phyloP scores from a whole-genome alignment of 805 yeast species.

The Kuraishia borneana region DNA sequence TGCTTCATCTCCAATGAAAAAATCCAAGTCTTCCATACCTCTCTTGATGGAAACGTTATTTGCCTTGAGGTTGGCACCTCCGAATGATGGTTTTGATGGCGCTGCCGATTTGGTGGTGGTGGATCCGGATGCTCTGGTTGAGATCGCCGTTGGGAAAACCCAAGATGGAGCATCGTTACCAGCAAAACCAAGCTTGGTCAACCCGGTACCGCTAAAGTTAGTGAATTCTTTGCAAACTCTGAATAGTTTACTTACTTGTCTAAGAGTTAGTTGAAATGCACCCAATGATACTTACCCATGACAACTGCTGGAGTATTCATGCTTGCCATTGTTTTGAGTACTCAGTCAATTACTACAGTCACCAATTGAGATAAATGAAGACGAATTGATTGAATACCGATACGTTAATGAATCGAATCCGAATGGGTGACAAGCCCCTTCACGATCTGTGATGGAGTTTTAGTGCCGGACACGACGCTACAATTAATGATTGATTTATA shows the following conservation, averaged over 20 bases:
- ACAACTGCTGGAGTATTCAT: slow-evolving; percentile 86
- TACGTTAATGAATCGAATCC: too few species aligned
- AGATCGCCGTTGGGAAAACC: slow-evolving; percentile 94
- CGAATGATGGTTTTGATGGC: slow-evolving; percentile 34
- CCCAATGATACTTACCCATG: slow-evolving; percentile 53
- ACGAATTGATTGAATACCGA: too few species aligned
- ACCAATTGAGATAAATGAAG: too few species aligned
- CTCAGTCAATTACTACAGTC: too few species aligned
- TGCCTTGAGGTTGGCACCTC: slow-evolving; percentile 15
- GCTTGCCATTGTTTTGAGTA: slow-evolving; percentile 40
- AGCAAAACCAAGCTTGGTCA: slow-evolving; percentile 95
- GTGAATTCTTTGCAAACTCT: not conserved
- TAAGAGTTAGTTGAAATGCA: slow-evolving; percentile 3
- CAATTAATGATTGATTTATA: too few species aligned
- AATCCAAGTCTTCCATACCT: slow-evolving; percentile 90
- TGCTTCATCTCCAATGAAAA: slow-evolving; percentile 94
- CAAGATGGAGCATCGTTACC: slow-evolving; percentile 97
- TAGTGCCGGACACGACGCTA: too few species aligned
- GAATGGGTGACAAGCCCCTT: too few species aligned
- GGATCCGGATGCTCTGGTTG: slow-evolving; percentile 49
- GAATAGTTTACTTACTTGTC: slow-evolving; percentile 17
- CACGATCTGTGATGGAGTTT: too few species aligned
- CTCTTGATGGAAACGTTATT: slow-evolving; percentile 53
- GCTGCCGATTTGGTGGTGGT: slow-evolving; percentile 25
- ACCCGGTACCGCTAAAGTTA: slow-evolving; percentile 78